A percentile compares a stretch with the other conserved stretches of the same genome.
Evolutionary conservation across 225 moss, liverwort and hornwort species (phyloP).

Genomic region (Polytrichum commune): DNA sequence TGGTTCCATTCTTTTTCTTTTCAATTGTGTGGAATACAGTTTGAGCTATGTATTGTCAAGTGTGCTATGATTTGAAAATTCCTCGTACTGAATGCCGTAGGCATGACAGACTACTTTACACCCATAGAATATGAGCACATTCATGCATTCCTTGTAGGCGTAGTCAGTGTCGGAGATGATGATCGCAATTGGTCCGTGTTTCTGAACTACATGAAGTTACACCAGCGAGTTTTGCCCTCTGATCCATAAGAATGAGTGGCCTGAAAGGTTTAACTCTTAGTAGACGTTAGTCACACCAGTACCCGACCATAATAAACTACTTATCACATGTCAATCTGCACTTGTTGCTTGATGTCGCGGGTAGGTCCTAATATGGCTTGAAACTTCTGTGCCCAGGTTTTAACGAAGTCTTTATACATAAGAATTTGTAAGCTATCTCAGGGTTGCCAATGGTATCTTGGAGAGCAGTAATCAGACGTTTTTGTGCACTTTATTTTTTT

Average conservation of each 20-base stretch:
- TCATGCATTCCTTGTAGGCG: not conserved
- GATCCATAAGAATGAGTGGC: not conserved
- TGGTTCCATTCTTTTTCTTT: not conserved
- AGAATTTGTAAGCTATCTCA: too few species aligned
- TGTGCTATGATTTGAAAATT: slow-evolving; percentile 1
- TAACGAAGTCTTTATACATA: too few species aligned
- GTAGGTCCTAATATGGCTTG: too few species aligned
- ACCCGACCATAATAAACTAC: too few species aligned
- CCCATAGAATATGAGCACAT: slow-evolving; percentile 1
- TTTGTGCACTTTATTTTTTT: too few species aligned
- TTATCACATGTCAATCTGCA: too few species aligned
- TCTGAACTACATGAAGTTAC: not conserved
- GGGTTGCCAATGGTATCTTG: too few species aligned
- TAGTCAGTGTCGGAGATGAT: not conserved
- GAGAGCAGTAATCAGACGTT: too few species aligned
- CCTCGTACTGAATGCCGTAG: not conserved
- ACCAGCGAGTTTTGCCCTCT: not conserved
- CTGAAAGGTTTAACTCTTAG: not conserved
- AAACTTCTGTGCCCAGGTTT: too few species aligned
- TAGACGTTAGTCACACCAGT: not conserved
- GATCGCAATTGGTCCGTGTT: not conserved
- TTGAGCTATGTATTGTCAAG: too few species aligned
- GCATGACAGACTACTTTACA: not conserved
- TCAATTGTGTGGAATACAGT: too few species aligned
- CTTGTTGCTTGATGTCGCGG: too few species aligned